Conservation (phyloP, 2,329 filamentous ascomycete genomes). For the Basipetospora chlamydospora region DNA sequence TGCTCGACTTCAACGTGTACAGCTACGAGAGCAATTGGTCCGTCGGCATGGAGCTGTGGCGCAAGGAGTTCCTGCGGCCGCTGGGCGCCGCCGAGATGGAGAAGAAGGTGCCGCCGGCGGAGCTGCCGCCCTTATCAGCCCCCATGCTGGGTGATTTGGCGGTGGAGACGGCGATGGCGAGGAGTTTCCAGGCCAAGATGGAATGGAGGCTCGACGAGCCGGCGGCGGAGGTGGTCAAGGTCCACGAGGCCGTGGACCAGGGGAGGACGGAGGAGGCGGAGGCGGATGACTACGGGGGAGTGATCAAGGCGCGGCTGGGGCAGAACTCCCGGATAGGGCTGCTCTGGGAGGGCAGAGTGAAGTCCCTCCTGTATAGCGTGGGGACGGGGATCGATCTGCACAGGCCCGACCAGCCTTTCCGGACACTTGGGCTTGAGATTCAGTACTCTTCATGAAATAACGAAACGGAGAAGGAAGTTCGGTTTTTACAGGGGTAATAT, state of each 20-base stretch:
- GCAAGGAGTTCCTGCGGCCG: conserved; percentile 35
- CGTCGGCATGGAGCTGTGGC: conserved; percentile 87
- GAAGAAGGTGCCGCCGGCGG: not conserved
- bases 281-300: conserved; percentile 61
- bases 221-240: conserved; percentile 5
- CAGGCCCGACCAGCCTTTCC: conserved; percentile 60
- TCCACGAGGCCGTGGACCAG: conserved; percentile 4
- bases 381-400: conserved; percentile 75
- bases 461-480: too few species aligned
- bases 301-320: conserved; percentile 79
- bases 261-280: conserved; percentile 15
- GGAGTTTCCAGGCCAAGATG: conserved; percentile 40
- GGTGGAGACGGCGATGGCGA: conserved; percentile 15
- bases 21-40: conserved; percentile 94
- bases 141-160: conserved; percentile 1
- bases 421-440: conserved; percentile 62
- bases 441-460: conserved; percentile 68
- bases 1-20: conserved; percentile 95
- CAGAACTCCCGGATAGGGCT: conserved; percentile 76
- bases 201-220: conserved; percentile 28
- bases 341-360: conserved; percentile 84
- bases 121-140: too few species aligned
- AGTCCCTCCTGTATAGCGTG: conserved; percentile 83
- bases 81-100: conserved; percentile 13
- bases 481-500: too few species aligned